Evolutionary conservation across 805 yeast genomes (phyloP).

Genomic region (Starmerella khaoyaiensis): DNA sequence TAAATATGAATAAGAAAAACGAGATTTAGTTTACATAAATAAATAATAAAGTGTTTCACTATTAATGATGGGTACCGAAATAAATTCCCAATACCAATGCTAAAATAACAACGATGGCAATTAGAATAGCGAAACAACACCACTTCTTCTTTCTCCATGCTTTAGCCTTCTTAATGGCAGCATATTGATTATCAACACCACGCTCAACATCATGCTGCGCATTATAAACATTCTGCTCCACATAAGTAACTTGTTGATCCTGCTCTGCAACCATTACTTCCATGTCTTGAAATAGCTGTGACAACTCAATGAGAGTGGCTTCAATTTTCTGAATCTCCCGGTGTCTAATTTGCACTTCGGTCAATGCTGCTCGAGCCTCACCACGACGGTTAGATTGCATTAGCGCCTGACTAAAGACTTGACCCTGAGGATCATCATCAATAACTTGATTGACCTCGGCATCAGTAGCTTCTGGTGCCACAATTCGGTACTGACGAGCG

Average conservation of each 20-base stretch:
- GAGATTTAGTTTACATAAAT: background rate
- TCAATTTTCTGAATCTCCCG: constrained; percentile 88
- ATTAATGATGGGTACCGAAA: constrained; percentile 17
- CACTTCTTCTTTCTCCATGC: constrained; percentile 82
- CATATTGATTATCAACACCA: constrained; percentile 85
- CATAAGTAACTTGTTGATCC: constrained; percentile 70
- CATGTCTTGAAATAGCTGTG: constrained; percentile 90
- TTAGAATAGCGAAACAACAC: constrained; percentile 43
- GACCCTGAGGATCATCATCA: constrained; percentile 68
- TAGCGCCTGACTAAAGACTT: constrained; percentile 81
- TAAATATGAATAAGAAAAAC: background rate
- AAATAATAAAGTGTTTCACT: background rate
- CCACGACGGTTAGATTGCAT: constrained; percentile 30
- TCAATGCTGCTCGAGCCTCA: constrained; percentile 87
- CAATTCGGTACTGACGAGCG: constrained; percentile 82
- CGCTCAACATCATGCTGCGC: constrained; percentile 88
- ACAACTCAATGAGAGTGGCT: constrained; percentile 87
- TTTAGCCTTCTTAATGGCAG: constrained; percentile 77
- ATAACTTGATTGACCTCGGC: constrained; percentile 75
- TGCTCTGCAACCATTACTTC: constrained; percentile 93
- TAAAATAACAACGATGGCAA: constrained; percentile 23
- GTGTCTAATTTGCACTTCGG: constrained; percentile 93
- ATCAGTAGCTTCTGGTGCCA: constrained; percentile 39
- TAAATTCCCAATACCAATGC: constrained; percentile 21
- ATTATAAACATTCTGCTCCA: constrained; percentile 61